A percentile compares a stretch with the other conserved stretches of the same genome.
Evolutionary conservation across 805 yeast genomes (phyloP).

Genomic region (Aciculoconidium aculeatum): DNA sequence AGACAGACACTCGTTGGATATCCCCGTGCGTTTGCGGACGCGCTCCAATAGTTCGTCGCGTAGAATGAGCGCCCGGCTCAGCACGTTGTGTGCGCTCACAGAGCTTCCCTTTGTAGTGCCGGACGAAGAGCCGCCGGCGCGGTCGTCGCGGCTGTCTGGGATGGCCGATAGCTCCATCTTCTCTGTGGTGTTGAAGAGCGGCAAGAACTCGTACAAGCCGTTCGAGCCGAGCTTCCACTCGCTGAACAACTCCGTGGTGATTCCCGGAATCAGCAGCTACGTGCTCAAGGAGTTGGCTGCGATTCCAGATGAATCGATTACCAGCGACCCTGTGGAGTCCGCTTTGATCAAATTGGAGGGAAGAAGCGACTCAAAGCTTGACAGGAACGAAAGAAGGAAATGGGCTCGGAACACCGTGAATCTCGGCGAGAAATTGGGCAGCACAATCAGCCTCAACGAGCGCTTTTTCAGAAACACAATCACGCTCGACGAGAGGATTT

Average conservation of each 20-base stretch:
- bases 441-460: no score
- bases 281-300: slow-evolving; percentile 61
- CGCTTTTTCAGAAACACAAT: no score
- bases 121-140: slow-evolving; percentile 8
- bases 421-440: no score
- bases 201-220: slow-evolving; percentile 11
- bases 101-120: slow-evolving; percentile 31
- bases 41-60: slow-evolving; percentile 18
- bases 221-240: slow-evolving; percentile 8
- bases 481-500: background rate
- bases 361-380: slow-evolving; percentile 29
- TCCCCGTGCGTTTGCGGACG: slow-evolving; percentile 9
- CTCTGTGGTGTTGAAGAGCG: slow-evolving; percentile 22
- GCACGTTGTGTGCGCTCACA: slow-evolving; percentile 34
- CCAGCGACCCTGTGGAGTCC: slow-evolving; percentile 64
- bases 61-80: slow-evolving; percentile 29
- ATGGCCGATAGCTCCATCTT: slow-evolving; percentile 30
- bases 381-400: no score
- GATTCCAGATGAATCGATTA: slow-evolving; percentile 71
- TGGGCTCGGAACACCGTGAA: no score
- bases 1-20: slow-evolving; percentile 8
- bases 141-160: slow-evolving; percentile 23
- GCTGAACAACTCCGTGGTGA: slow-evolving; percentile 34
- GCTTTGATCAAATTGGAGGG: slow-evolving; percentile 83
- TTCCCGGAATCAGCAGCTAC: slow-evolving; percentile 45